Base-by-base conservation (phyloP, 495 filamentous ascomycete species). In the Penicillium alfredii region DNA sequence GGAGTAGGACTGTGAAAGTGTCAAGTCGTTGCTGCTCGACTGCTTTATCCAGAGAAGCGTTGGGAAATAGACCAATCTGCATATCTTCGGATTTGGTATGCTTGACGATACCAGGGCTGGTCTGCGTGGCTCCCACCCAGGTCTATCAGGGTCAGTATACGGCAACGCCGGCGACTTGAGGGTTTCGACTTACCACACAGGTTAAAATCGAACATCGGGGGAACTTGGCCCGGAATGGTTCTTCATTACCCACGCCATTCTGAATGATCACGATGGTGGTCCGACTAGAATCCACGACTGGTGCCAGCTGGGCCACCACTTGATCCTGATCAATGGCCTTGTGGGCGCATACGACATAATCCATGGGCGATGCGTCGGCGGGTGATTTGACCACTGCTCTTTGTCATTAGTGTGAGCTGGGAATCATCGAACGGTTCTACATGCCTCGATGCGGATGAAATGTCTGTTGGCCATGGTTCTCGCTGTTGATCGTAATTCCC, bases 231-330 rank as follows among this genome's bases (percentile, higher is more conserved):
- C 75, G 67, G 55, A 81, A 81, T 0, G 78, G 68, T 8, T 71
- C 71, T 40, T 85, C 81, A 16, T 84, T 78, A 16, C 80, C 81
- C 7, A 85, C 70, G 16, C 81, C 81, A 55, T 85, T 85, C 42
- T 85, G 80, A 33, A 84, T 77, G 20, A 85, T 60, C 12, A 85
- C 76, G 40, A 85, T 72, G 0, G 60, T 59, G 1, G 60, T 63
- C 2, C 40, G 33, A 3, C 41, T 44, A 1, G 50, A 49, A 20
- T 53, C 48, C 8, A 71, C 49, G 9, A 49, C 70, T 6, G 72
- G 60, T 10, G 48, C 45, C n/a, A 76, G 54, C 5, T 54, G 40
- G 3, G 46, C 33, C 4, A 57, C 53, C 0, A 64, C 60, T 0
- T 49, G 40, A 4, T 53, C 53, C 15, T 66, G 66, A 18, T 73